Evolutionary conservation across 2,329 filamentous ascomycete genomes (phyloP).

Genomic region (Metarhizium sp.): DNA sequence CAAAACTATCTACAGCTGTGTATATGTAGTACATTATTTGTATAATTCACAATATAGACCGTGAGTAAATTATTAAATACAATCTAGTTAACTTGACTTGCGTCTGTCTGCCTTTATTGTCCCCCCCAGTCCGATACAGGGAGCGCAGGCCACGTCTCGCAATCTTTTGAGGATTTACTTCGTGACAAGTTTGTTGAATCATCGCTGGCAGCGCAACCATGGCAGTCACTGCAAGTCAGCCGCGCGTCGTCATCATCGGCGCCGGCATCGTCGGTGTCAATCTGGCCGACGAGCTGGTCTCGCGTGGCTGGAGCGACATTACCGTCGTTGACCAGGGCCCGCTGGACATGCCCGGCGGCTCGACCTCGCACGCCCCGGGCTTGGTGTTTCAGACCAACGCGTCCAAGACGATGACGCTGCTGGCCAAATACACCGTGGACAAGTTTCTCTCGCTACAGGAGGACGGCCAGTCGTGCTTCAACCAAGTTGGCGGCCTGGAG

Average conservation of each 20-base stretch:
- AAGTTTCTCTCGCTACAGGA: constrained; percentile 44
- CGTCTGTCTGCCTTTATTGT: too few species aligned
- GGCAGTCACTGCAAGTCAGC: constrained; percentile 21
- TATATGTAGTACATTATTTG: not conserved
- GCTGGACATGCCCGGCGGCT: constrained; percentile 52
- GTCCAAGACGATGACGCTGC: constrained; percentile 46
- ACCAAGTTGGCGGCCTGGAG: constrained; percentile 54
- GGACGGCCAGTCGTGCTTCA: constrained; percentile 38
- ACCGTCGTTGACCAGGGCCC: constrained; percentile 58
- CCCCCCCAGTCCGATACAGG: too few species aligned
- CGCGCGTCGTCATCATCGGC: constrained; percentile 49
- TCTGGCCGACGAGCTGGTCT: constrained; percentile 53
- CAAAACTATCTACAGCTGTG: not conserved
- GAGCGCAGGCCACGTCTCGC: too few species aligned
- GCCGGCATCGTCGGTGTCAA: constrained; percentile 57
- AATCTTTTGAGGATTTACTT: too few species aligned
- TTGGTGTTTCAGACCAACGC: constrained; percentile 54
- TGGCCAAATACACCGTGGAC: constrained; percentile 53
- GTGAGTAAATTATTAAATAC: too few species aligned
- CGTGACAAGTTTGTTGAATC: not conserved
- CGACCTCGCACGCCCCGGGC: constrained; percentile 56
- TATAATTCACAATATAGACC: too few species aligned
- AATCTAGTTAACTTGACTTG: too few species aligned
- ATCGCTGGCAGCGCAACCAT: not conserved
- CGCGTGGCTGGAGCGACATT: constrained; percentile 53